A percentile compares a stretch with the other conserved stretches of the same genome.
These are phyloP conservation scores for Xylaria intraflava DNA, from an alignment of 495 filamentous ascomycete species.

Conservation along the genomic window DNA sequence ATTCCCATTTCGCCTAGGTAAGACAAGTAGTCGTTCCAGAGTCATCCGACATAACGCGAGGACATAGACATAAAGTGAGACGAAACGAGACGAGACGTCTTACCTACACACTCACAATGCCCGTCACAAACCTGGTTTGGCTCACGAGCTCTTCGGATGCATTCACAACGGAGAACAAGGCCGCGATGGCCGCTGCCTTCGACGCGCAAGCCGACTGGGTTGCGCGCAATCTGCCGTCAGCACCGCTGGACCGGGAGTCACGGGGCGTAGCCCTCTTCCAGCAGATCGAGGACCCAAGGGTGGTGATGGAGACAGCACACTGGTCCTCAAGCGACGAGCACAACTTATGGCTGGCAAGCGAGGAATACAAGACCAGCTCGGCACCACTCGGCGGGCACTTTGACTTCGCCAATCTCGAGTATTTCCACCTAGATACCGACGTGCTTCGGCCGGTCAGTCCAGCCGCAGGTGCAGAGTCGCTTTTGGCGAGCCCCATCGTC, in stretches of 20 bases:
- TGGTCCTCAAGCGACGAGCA: conserved; percentile 47
- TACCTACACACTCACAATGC: conserved; percentile 29
- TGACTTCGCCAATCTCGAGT: conserved; percentile 28
- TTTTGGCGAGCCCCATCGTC: conserved; percentile 38
- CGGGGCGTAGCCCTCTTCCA: conserved; percentile 33
- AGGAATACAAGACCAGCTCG: conserved; percentile 26
- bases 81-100: not conserved
- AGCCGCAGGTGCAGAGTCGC: conserved; percentile 11
- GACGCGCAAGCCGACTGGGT: conserved; percentile 32
- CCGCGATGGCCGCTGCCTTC: conserved; percentile 22
- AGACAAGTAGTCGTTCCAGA: no score
- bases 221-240: conserved; percentile 25
- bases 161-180: conserved; percentile 18
- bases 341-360: conserved; percentile 39
- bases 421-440: conserved; percentile 36
- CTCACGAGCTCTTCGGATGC: conserved; percentile 29
- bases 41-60: no score
- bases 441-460: conserved; percentile 33
- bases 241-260: conserved; percentile 11
- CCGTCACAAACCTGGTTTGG: conserved; percentile 49
- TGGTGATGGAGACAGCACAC: conserved; percentile 43
- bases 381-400: conserved; percentile 18
- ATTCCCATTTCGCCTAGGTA: no score
- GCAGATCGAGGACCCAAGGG: conserved; percentile 42
- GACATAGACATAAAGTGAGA: no score